Evolutionary conservation across 1,139 yeast genomes (phyloP), one percentile per base, ranked within the genome.

Genomic region (Debaryomyces sp.): DNA sequence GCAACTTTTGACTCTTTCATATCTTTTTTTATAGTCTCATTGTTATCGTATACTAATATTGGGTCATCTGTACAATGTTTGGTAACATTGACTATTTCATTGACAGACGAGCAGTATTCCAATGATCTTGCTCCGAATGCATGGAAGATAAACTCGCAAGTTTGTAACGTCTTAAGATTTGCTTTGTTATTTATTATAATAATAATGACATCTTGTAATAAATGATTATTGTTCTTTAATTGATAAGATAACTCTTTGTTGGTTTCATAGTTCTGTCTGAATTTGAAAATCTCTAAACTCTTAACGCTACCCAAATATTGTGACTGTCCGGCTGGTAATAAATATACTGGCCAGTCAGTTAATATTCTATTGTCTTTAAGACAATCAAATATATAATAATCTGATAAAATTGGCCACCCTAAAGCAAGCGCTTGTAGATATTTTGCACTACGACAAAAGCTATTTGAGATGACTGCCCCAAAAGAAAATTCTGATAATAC

Each of bases 371-470:
- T 47, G 36, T 65, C 62, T 2, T 57, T 54, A 1, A 80, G 58
- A 49, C 87, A 78, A 53, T 85, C 87, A n/a, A 68, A 64, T 8
- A 92, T 72, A 56, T 80, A 91, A 12, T 70, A 64, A 52, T 80
- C 78, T 3, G 89, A 83, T 29, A 92, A 60, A 17, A 90, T 80
- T 1, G 98, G 98, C 96, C 96, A 90, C 1, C 96, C 95, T 39
- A 91, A 64, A 0, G 96, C 90, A n/a, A 91, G 67, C 0, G 89
- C 84, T 60, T 90, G 96, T n/a, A 91, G 65, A 60, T 87, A 92
- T 60, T 90, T 90, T 18, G 86, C 78, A 48, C 90, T 88, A 39
- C 96, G 73, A 30, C 81, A 75, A 54, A 77, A 75, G 18, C 73
- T 75, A 38, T 77, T 76, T 0, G 96, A 77, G 1, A 90, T 64